These are phyloP conservation scores for Globisporangium paddicum DNA, from an alignment of 352 stramenopile species.

Conservation along the genomic window DNA sequence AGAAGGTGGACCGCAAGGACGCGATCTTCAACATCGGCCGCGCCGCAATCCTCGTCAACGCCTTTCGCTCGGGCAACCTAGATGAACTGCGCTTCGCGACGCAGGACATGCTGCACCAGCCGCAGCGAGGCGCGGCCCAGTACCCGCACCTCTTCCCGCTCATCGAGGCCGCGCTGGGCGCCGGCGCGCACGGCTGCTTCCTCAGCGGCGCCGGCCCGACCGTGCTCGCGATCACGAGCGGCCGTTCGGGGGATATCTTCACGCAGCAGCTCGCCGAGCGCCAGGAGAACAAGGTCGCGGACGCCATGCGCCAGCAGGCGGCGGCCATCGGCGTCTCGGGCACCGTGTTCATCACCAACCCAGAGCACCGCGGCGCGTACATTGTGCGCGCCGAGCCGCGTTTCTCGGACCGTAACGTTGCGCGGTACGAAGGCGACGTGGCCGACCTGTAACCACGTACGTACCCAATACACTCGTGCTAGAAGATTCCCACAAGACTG, in stretches of 20 bases:
- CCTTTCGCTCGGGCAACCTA: slow-evolving; percentile 95
- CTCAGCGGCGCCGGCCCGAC: slow-evolving; percentile 96
- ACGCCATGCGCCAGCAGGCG: slow-evolving; percentile 95
- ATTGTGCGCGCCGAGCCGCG: slow-evolving; percentile 93
- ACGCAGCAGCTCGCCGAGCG: slow-evolving; percentile 91
- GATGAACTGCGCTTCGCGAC: slow-evolving; percentile 95
- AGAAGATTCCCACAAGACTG: not conserved
- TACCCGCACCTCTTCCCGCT: slow-evolving; percentile 97
- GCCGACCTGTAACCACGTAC: slow-evolving; percentile 51
- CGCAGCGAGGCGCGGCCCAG: slow-evolving; percentile 91
- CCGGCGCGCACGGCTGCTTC: slow-evolving; percentile 94
- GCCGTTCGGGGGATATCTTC: slow-evolving; percentile 98
- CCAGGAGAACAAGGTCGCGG: slow-evolving; percentile 91
- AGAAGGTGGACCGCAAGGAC: slow-evolving; percentile 88
- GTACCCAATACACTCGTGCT: not conserved
- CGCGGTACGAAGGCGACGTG: slow-evolving; percentile 80
- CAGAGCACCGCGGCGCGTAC: slow-evolving; percentile 93
- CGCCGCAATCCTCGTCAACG: slow-evolving; percentile 97
- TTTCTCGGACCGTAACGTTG: slow-evolving; percentile 85
- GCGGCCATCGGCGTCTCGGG: slow-evolving; percentile 90
- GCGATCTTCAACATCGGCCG: slow-evolving; percentile 97
- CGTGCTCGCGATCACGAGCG: slow-evolving; percentile 97
- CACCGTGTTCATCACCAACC: slow-evolving; percentile 96
- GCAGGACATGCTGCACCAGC: slow-evolving; percentile 95
- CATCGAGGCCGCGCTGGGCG: slow-evolving; percentile 94